Conservation (phyloP, 169 alveolate species). For the Eimeria brunetti region DNA sequence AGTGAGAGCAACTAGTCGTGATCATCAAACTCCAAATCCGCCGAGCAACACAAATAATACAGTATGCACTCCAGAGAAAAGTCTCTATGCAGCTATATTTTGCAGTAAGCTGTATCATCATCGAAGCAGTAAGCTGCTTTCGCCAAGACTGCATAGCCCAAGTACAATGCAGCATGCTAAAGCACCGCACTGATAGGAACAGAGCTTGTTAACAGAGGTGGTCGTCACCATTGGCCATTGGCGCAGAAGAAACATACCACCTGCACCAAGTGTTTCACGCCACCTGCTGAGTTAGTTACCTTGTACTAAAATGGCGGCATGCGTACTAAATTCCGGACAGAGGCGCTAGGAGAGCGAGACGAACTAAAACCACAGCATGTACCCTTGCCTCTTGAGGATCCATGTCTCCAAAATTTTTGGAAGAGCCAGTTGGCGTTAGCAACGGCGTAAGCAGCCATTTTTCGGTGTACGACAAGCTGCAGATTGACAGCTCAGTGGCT, state of each 20-base stretch:
- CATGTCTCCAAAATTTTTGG: too few relatives aligned
- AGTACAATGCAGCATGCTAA: neutral
- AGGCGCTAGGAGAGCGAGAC: too few relatives aligned
- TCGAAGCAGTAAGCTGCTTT: neutral
- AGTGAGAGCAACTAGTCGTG: neutral
- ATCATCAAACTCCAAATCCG: neutral
- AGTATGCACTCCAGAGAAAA: neutral
- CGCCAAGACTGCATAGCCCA: neutral
- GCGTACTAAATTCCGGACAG: too few relatives aligned
- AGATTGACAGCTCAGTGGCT: too few relatives aligned
- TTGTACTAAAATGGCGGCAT: neutral
- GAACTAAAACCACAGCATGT: too few relatives aligned
- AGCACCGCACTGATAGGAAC: neutral
- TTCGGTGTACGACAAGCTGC: too few relatives aligned
- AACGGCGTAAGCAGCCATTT: too few relatives aligned
- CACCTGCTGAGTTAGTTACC: neutral
- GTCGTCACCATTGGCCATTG: neutral
- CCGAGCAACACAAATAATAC: neutral
- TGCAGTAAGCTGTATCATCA: neutral
- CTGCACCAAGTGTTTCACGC: neutral
- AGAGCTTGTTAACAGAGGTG: neutral
- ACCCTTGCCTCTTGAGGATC: too few relatives aligned
- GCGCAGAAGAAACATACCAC: neutral
- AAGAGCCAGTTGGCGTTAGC: too few relatives aligned
- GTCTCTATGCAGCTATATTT: neutral